Percentiles rank a stretch among this genome's conserved stretches.
These are phyloP conservation scores for Rubia occidens DNA, from an alignment of 305 asterid species.

Conservation along the genomic window DNA sequence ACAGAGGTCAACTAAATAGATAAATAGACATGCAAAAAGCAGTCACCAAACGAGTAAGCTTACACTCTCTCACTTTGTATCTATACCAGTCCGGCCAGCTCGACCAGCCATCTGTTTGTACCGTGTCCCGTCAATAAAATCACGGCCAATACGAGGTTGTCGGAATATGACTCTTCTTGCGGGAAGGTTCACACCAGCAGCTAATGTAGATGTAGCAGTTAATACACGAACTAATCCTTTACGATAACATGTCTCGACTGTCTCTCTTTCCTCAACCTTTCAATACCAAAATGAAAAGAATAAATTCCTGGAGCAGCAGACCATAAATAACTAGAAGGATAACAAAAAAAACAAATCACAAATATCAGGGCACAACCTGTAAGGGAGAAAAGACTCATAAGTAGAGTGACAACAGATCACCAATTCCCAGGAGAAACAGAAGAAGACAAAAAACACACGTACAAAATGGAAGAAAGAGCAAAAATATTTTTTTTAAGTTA, in stretches of 20 bases:
- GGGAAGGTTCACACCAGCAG: slow-evolving; percentile 99
- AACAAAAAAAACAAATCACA: not conserved
- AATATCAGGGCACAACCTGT: not conserved
- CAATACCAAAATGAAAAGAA: slow-evolving; percentile 23
- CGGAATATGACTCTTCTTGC: slow-evolving; percentile 97
- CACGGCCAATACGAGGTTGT: slow-evolving; percentile 97
- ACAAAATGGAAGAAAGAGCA: not conserved
- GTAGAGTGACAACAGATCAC: too few relatives aligned
- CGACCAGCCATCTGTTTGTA: slow-evolving; percentile 98
- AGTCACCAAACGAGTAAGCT: slow-evolving; percentile 22
- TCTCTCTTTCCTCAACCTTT: slow-evolving; percentile 97
- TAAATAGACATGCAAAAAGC: slow-evolving; percentile 17
- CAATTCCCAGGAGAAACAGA: not conserved
- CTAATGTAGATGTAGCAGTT: slow-evolving; percentile 99
- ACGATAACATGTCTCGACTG: slow-evolving; percentile 94
- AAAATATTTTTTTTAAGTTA: slow-evolving; percentile 12
- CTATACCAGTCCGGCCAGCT: slow-evolving; percentile 99
- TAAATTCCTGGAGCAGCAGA: slow-evolving; percentile 18
- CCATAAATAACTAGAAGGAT: not conserved
- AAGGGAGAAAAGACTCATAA: not conserved
- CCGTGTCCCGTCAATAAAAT: slow-evolving; percentile 94
- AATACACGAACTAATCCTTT: slow-evolving; percentile 96
- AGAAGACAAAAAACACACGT: not conserved
- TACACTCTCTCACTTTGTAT: slow-evolving; percentile 98
- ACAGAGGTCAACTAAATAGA: not conserved